Evolutionary conservation across 257 asterid genomes (phyloP).

Genomic region (Solanum raphanifolium): DNA sequence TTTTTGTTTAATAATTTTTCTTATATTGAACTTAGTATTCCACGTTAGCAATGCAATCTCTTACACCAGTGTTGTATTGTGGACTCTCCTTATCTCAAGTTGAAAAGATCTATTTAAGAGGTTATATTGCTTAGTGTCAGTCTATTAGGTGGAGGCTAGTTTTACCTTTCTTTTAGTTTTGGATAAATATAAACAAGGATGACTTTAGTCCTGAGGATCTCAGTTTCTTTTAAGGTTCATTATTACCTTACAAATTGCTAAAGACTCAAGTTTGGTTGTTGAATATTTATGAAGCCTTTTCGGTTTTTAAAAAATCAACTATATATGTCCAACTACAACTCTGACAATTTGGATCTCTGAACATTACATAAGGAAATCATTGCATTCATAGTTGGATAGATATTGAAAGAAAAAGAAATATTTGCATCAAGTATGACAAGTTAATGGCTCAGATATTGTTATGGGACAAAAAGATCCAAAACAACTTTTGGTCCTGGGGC

Average conservation of each 20-base stretch:
- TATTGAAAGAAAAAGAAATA: neutral
- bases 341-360: neutral
- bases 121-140: neutral
- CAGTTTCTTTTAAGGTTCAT: neutral
- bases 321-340: neutral
- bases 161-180: neutral
- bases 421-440: neutral
- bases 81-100: neutral
- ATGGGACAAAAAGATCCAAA: neutral
- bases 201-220: neutral
- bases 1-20: neutral
- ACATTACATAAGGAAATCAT: neutral
- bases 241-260: neutral
- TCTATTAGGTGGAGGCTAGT: neutral
- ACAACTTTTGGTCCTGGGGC: neutral
- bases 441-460: neutral
- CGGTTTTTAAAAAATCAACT: neutral
- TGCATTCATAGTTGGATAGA: neutral
- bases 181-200: neutral
- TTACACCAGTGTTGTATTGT: neutral
- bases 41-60: neutral
- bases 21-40: neutral
- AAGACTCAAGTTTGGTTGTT: neutral
- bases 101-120: neutral
- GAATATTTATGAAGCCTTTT: neutral